Evolutionary conservation across 768 basidiomycete genomes (phyloP).

Genomic region (Leccinum fibrillosum): DNA sequence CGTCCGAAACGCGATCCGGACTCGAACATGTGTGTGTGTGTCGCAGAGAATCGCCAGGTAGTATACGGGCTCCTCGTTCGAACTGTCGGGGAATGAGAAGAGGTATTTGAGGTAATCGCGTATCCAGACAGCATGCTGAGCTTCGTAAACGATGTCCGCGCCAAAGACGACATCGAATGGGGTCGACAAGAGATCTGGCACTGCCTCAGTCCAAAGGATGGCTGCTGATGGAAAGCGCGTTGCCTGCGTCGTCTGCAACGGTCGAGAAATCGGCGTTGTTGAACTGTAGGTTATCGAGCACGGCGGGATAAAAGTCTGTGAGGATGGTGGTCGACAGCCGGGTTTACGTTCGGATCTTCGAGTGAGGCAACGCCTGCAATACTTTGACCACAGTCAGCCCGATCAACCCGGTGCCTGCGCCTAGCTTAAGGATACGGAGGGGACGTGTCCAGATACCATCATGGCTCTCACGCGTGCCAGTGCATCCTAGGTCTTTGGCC

Average conservation of each 20-base stretch:
- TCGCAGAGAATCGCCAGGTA: constrained; percentile 76
- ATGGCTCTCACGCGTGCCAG: neutral
- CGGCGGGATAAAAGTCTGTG: constrained; percentile 24
- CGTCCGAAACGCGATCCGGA: neutral
- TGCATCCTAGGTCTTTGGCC: constrained; percentile 36
- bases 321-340: constrained; percentile 33
- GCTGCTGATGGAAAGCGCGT: constrained; percentile 19
- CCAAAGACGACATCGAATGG: constrained; percentile 45
- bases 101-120: constrained; percentile 37
- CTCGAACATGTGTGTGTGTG: constrained; percentile 65
- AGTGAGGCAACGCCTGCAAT: constrained; percentile 9
- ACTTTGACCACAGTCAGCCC: constrained; percentile 39
- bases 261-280: constrained; percentile 39
- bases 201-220: constrained; percentile 34
- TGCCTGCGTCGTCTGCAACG: neutral
- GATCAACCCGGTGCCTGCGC: constrained; percentile 57
- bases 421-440: constrained; percentile 49
- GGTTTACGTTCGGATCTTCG: neutral
- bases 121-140: constrained; percentile 46
- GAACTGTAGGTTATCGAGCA: constrained; percentile 42
- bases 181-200: constrained; percentile 24
- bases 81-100: constrained; percentile 27
- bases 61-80: constrained; percentile 36
- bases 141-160: constrained; percentile 55
- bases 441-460: neutral